These are phyloP conservation scores for Camelina laxa DNA, from an alignment of 345 rosid species.

Conservation along the genomic window DNA sequence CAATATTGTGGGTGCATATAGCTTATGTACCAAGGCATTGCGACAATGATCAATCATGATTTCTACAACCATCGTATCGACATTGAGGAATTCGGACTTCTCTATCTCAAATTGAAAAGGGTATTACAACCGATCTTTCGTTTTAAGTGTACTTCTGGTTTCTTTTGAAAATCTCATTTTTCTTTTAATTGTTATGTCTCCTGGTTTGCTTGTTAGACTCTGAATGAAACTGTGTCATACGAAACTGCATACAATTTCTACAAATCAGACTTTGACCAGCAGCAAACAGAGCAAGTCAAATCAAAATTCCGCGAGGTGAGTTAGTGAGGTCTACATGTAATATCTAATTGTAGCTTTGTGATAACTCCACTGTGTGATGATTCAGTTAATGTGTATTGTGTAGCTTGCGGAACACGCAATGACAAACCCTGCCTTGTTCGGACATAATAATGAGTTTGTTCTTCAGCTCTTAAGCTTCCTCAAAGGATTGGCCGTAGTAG, in stretches of 20 bases:
- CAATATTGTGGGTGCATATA: constrained; percentile 1
- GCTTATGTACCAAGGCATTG: constrained; percentile 43
- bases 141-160: background rate
- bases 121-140: constrained; percentile 13
- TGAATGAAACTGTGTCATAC: constrained; percentile 41
- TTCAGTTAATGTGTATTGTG: constrained; percentile 25
- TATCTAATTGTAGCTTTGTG: background rate
- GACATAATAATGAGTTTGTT: constrained; percentile 34
- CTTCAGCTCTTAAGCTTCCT: constrained; percentile 32
- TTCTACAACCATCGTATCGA: constrained; percentile 40
- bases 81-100: constrained; percentile 35
- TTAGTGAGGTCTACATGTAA: constrained; percentile 3
- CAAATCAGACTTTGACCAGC: constrained; percentile 43
- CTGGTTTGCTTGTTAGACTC: background rate
- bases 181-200: too few species aligned
- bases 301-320: constrained; percentile 41
- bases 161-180: background rate
- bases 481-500: constrained; percentile 38
- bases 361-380: background rate
- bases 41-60: constrained; percentile 38
- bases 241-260: constrained; percentile 30
- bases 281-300: constrained; percentile 27
- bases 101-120: constrained; percentile 37
- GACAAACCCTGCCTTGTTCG: constrained; percentile 34
- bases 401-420: constrained; percentile 36